Base-by-base conservation (phyloP, 75 land plant genomes). In the Chamaecyparis obtusa region DNA sequence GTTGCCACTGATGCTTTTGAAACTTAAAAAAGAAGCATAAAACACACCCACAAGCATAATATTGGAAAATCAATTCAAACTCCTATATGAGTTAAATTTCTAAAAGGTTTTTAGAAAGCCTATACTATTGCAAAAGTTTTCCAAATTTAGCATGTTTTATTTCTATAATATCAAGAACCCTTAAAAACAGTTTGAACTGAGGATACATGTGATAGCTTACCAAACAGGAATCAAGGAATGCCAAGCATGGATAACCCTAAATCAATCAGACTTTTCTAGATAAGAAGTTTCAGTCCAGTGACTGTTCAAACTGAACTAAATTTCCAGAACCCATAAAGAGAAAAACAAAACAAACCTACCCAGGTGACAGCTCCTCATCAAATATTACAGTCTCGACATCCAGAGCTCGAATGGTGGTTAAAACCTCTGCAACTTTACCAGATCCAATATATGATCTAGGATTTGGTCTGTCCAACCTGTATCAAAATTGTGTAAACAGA, bases 331-430 rank as follows among this genome's bases (percentile, higher is more conserved):
- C 19, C 1, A 8, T 78, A 39, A 17, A 78, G 9, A 39, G 19
- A n/a, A 80, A 41, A 87, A 15, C 56, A 76, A 48, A 11, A 32
- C 10, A 85, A 82, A 39, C 93, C 85, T 78, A 97, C 99, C 99
- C 99, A 81, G 99, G 92, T 83, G 98, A 97, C 46, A 97, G 91
- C 87, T 97, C 98, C 86, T 97, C 98, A 93, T 97, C 99, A 91
- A 96, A 96, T 41, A 97, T 93, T 24, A 97, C 98, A 85, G 99
- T 97, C 88, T 97, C 99, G 14, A 94, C 95, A 85, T 92, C 94
- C 71, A 96, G 88, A 41, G 99, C 98, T 85, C 90, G 92, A 86
- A 97, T 91, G 81, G 95, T 96, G 86, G 90, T 91, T 83, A 90
- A 92, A 41, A 97, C 92, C 89, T 97, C 98, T 21, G 95, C 90